These are phyloP conservation scores for Metschnikowia matae DNA, from an alignment of 805 yeast species.

Conservation along the genomic window DNA sequence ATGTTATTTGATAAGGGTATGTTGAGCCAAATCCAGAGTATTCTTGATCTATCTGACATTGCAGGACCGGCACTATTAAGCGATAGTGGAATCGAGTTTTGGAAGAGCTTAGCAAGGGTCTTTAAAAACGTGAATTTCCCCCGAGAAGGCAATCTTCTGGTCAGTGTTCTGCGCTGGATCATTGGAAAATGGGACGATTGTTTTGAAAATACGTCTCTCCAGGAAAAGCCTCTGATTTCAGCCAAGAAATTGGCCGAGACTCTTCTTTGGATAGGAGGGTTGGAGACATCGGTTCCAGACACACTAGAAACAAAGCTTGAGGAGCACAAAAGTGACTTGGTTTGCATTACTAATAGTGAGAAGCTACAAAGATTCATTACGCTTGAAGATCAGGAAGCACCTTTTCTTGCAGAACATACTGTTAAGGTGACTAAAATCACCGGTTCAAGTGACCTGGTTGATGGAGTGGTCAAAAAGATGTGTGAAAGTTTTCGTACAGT, in stretches of 20 bases:
- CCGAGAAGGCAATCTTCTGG: conserved; percentile 20
- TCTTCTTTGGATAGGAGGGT: conserved; percentile 1
- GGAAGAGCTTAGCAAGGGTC: conserved; percentile 28
- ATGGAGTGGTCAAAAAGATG: neutral
- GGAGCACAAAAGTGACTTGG: neutral
- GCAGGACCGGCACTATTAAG: conserved; percentile 50
- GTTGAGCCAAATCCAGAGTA: conserved; percentile 43
- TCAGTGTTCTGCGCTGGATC: conserved; percentile 49
- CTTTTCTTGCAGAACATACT: neutral
- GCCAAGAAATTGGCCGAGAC: neutral
- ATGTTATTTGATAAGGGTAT: conserved; percentile 36
- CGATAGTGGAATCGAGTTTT: neutral
- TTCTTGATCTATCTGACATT: conserved; percentile 52
- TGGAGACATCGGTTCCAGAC: neutral
- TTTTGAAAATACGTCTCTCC: neutral
- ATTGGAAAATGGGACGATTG: conserved; percentile 38
- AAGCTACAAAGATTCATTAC: conserved; percentile 6
- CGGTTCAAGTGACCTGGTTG: conserved; percentile 1
- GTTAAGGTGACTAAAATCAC: neutral
- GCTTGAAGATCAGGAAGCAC: neutral
- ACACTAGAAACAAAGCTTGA: neutral
- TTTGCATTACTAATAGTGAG: conserved; percentile 6
- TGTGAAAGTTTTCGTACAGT: neutral
- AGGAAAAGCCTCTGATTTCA: neutral
- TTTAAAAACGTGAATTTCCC: conserved; percentile 31